phyloP scores from a whole-genome alignment of 768 basidiomycete species.

The Leccinum boreale region DNA sequence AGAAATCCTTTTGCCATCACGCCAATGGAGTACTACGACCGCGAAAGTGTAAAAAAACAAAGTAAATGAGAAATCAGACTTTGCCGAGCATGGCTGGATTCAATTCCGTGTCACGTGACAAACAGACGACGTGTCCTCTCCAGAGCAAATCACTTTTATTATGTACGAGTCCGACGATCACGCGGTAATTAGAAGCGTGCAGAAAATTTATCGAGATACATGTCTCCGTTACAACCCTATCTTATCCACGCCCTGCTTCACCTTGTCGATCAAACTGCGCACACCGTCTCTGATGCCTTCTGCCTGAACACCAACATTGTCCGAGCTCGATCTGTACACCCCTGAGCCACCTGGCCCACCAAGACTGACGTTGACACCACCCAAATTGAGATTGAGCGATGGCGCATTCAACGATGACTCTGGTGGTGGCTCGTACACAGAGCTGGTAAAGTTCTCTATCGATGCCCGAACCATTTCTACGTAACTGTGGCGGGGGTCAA shows the following conservation, averaged over 20 bases:
- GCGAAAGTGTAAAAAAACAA: constrained; percentile 3
- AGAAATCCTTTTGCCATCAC: constrained; percentile 79
- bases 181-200: background rate
- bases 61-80: constrained; percentile 3
- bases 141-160: background rate
- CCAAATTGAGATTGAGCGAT: constrained; percentile 86
- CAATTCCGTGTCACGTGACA: constrained; percentile 23
- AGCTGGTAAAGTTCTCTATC: constrained; percentile 55
- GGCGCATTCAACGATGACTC: constrained; percentile 73
- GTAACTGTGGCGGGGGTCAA: constrained; percentile 50
- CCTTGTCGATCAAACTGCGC: constrained; percentile 81
- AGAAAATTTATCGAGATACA: background rate
- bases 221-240: constrained; percentile 34
- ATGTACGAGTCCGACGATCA: background rate
- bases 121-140: constrained; percentile 23
- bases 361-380: constrained; percentile 89
- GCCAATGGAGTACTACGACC: constrained; percentile 13
- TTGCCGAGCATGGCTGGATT: background rate
- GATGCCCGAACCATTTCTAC: constrained; percentile 84
- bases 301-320: constrained; percentile 70
- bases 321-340: constrained; percentile 78
- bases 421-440: constrained; percentile 72
- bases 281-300: constrained; percentile 91
- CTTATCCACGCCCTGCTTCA: constrained; percentile 79
- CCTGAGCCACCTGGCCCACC: constrained; percentile 84